Percentiles rank a stretch among this genome's conserved stretches.
Evolutionary conservation across 352 stramenopile genomes (phyloP).

Genomic region (Pythium folliculosum): DNA sequence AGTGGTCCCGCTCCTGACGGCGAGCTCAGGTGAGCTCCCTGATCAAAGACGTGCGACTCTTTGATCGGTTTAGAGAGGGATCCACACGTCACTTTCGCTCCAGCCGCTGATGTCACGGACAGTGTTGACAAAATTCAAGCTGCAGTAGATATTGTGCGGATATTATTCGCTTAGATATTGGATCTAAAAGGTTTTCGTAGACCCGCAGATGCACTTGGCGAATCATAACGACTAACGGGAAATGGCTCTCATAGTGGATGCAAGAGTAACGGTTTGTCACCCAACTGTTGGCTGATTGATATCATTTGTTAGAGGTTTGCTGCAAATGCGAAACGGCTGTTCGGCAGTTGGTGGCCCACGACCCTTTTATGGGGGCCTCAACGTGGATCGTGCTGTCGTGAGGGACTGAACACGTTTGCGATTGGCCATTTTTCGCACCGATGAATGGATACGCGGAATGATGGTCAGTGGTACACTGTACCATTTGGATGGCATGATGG

Average conservation of each 20-base stretch:
- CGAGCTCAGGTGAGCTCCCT: slow-evolving; percentile 1
- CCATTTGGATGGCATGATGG: not conserved
- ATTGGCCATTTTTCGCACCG: slow-evolving; percentile 5
- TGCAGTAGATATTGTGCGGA: not conserved
- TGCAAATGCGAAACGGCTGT: slow-evolving; percentile 7
- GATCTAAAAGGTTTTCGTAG: not conserved
- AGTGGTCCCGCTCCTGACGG: not conserved
- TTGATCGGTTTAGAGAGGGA: slow-evolving; percentile 19
- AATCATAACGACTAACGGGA: slow-evolving; percentile 10
- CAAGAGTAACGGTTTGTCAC: not conserved
- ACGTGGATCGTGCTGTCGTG: slow-evolving; percentile 9
- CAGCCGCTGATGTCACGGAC: slow-evolving; percentile 16
- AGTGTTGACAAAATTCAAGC: not conserved
- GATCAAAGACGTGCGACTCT: slow-evolving; percentile 19
- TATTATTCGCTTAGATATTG: not conserved
- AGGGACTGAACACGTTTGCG: slow-evolving; percentile 3
- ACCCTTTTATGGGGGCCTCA: slow-evolving; percentile 6
- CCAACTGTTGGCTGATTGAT: slow-evolving; percentile 2
- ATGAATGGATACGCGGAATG: not conserved
- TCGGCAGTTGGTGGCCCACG: not conserved
- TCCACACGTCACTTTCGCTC: slow-evolving; percentile 9
- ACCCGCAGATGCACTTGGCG: not conserved
- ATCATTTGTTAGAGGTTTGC: slow-evolving; percentile 6
- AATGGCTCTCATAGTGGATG: not conserved
- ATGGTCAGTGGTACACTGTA: slow-evolving; percentile 9